phyloP scores from a whole-genome alignment of 495 filamentous ascomycete genomes.

The Clavariopsis aquatica region DNA sequence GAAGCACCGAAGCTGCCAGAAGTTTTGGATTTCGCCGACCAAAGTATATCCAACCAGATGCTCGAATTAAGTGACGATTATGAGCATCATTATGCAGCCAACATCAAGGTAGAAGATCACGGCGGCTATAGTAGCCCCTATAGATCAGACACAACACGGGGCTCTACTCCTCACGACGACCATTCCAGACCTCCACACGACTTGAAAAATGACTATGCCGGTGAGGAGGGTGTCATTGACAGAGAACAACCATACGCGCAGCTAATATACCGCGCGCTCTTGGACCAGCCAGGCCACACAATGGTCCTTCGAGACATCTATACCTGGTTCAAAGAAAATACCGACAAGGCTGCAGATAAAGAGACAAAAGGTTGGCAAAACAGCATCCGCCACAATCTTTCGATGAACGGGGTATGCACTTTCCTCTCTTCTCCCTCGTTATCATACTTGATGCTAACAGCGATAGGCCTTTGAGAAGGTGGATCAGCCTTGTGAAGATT shows the following conservation, averaged over 20 bases:
- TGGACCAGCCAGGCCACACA: constrained; percentile 60
- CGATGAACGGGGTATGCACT: constrained; percentile 85
- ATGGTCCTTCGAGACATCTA: constrained; percentile 89
- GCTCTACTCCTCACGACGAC: constrained; percentile 16
- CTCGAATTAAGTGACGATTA: constrained; percentile 17
- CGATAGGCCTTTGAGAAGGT: constrained; percentile 67
- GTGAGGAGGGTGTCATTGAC: constrained; percentile 32
- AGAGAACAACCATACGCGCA: constrained; percentile 72
- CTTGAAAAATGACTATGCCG: constrained; percentile 33
- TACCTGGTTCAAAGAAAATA: constrained; percentile 82
- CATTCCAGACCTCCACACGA: constrained; percentile 1
- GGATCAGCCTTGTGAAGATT: constrained; percentile 52
- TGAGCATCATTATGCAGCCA: constrained; percentile 2
- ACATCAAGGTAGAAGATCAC: constrained; percentile 19
- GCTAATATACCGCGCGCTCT: constrained; percentile 76
- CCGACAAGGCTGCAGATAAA: constrained; percentile 62
- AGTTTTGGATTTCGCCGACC: constrained; percentile 15
- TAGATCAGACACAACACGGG: constrained; percentile 1
- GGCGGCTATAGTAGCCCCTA: constrained; percentile 3
- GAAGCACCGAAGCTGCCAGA: constrained; percentile 29
- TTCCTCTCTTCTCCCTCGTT: neutral
- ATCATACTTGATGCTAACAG: constrained; percentile 8
- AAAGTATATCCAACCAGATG: constrained; percentile 6
- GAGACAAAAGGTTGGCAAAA: constrained; percentile 87
- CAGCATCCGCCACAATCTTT: constrained; percentile 94